Evolutionary conservation across 441 rosid species (phyloP).

Genomic region (Adansonia gregorii): DNA sequence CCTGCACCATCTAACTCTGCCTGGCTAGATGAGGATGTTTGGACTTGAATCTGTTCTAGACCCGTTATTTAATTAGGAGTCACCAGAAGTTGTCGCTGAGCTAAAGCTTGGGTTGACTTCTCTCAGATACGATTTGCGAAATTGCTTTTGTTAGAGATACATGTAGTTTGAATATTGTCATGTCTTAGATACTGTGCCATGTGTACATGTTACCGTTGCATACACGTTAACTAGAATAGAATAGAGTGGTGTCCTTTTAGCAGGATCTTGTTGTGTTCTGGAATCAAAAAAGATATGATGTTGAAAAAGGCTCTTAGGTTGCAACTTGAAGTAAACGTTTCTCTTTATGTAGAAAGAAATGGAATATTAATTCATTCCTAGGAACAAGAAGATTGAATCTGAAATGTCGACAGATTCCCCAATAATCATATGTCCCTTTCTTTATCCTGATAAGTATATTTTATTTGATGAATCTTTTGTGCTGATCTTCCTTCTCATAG

Average conservation of each 20-base stretch:
- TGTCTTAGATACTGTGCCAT: background rate
- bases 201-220: background rate
- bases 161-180: slow-evolving; percentile 9
- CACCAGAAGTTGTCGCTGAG: background rate
- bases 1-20: slow-evolving; percentile 6
- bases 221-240: background rate
- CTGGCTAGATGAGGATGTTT: slow-evolving; percentile 7
- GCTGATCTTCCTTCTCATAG: slow-evolving; percentile 38
- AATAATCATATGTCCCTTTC: slow-evolving; percentile 21
- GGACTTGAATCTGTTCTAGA: slow-evolving; percentile 13
- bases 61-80: background rate
- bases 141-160: slow-evolving; percentile 12
- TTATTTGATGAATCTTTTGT: slow-evolving; percentile 12
- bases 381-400: too few relatives aligned
- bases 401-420: too few relatives aligned
- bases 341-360: too few relatives aligned
- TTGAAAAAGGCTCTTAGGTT: too few relatives aligned
- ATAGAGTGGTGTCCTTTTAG: background rate
- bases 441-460: slow-evolving; percentile 9
- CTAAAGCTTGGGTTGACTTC: background rate
- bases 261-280: background rate
- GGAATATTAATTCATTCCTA: too few relatives aligned
- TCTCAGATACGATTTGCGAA: background rate
- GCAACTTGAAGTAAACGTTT: too few relatives aligned
- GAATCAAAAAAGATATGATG: too few relatives aligned